These are phyloP conservation scores for Astrocystis sublimbata DNA, from an alignment of 495 filamentous ascomycete genomes.

Conservation along the genomic window DNA sequence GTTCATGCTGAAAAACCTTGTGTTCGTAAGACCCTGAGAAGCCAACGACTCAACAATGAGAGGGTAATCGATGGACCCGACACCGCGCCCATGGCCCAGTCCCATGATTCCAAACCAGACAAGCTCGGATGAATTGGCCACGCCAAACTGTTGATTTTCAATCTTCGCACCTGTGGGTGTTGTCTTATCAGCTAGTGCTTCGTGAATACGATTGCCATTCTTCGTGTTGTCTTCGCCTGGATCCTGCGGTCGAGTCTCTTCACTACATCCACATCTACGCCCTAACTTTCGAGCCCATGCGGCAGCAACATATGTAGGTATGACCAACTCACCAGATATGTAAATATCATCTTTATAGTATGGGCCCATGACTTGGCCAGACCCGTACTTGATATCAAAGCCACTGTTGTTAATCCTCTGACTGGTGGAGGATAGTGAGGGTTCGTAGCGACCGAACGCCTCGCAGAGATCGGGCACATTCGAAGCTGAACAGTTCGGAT, in stretches of 20 bases:
- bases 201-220: constrained; percentile 3
- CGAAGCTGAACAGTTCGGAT: constrained; percentile 38
- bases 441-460: constrained; percentile 36
- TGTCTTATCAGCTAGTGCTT: background rate
- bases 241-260: background rate
- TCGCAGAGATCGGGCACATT: constrained; percentile 29
- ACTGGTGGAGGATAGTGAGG: constrained; percentile 32
- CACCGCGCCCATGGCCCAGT: constrained; percentile 57
- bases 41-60: constrained; percentile 69
- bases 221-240: background rate
- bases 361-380: constrained; percentile 21
- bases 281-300: too few relatives aligned
- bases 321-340: constrained; percentile 28
- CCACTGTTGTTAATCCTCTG: constrained; percentile 19
- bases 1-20: constrained; percentile 71
- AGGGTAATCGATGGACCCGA: constrained; percentile 54
- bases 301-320: too few relatives aligned
- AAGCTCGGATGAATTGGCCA: constrained; percentile 36
- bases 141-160: constrained; percentile 42
- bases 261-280: too few relatives aligned
- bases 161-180: constrained; percentile 34
- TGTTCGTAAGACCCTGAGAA: constrained; percentile 61
- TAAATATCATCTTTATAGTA: constrained; percentile 44
- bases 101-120: constrained; percentile 71
- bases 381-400: constrained; percentile 40